These are phyloP conservation scores for Lagenaria siceraria DNA, from an alignment of 306 rosid genomes.

Conservation along the genomic window DNA sequence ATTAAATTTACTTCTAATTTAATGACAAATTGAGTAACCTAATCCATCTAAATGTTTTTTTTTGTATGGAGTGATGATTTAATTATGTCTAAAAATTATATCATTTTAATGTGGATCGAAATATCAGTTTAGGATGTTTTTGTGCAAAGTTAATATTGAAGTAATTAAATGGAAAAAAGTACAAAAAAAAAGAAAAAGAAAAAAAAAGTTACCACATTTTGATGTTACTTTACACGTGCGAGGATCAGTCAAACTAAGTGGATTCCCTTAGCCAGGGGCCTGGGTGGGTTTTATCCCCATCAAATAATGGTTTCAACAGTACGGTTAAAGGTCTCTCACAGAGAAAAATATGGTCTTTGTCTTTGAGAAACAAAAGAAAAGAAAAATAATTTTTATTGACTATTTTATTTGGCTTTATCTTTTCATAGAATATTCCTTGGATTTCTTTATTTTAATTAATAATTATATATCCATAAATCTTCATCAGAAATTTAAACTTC, in stretches of 20 bases:
- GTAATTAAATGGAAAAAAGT: no score
- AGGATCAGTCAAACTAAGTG: neutral
- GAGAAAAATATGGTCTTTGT: neutral
- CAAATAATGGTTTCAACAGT: neutral
- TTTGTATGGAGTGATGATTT: no score
- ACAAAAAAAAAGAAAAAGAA: neutral
- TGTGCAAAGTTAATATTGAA: no score
- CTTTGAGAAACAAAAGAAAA: no score
- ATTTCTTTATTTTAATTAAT: neutral
- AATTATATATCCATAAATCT: neutral
- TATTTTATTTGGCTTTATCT: neutral
- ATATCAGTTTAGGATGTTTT: no score
- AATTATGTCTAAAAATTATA: no score
- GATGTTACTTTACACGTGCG: neutral
- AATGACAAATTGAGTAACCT: no score
- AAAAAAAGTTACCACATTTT: neutral
- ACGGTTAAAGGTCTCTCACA: neutral
- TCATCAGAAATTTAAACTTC: no score
- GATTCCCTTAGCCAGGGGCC: constrained; percentile 3
- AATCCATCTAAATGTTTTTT: no score
- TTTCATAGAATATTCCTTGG: neutral
- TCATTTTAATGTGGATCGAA: no score
- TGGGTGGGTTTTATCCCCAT: constrained; percentile 1
- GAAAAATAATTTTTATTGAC: neutral
- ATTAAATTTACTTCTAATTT: neutral